Evolutionary conservation across 495 filamentous ascomycete species (phyloP).

Genomic region (Thermothielavioides terrestris): DNA sequence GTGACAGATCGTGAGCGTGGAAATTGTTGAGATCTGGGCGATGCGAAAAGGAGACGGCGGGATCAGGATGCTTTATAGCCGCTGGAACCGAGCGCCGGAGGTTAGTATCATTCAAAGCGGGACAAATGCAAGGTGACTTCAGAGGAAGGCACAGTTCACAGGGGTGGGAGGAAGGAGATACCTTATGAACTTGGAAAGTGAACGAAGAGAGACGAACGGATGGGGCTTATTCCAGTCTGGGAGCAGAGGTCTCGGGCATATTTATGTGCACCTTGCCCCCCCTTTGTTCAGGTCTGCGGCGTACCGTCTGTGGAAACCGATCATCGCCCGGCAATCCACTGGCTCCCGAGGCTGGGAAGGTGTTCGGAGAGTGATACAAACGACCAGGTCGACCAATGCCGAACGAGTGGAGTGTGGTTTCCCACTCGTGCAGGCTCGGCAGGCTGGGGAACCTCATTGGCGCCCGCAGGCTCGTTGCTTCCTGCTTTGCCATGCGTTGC

Average conservation of each 20-base stretch:
- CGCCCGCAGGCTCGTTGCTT: not conserved
- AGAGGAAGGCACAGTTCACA: not conserved
- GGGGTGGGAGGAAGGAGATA: not conserved
- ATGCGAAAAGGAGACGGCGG: not conserved
- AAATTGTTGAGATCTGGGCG: not conserved
- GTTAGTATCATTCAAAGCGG: not conserved
- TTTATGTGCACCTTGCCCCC: not conserved
- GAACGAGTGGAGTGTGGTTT: not conserved
- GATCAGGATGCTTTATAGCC: not conserved
- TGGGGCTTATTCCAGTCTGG: no score
- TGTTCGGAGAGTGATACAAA: not conserved
- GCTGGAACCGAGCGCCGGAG: not conserved
- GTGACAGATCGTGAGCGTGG: conserved; percentile 5
- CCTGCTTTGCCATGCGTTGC: not conserved
- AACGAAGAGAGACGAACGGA: not conserved
- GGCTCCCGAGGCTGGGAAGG: not conserved
- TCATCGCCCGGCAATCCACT: not conserved
- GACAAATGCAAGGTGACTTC: not conserved
- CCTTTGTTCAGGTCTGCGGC: not conserved
- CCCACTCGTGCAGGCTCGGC: not conserved
- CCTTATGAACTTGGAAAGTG: not conserved
- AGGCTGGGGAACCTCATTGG: not conserved
- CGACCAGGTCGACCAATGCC: not conserved
- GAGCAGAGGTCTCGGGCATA: not conserved
- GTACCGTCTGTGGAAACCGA: not conserved